Percentiles rank a stretch among this genome's conserved stretches.
Conservation (phyloP, 2,329 filamentous ascomycete species). For the Calonectria honghensis region DNA sequence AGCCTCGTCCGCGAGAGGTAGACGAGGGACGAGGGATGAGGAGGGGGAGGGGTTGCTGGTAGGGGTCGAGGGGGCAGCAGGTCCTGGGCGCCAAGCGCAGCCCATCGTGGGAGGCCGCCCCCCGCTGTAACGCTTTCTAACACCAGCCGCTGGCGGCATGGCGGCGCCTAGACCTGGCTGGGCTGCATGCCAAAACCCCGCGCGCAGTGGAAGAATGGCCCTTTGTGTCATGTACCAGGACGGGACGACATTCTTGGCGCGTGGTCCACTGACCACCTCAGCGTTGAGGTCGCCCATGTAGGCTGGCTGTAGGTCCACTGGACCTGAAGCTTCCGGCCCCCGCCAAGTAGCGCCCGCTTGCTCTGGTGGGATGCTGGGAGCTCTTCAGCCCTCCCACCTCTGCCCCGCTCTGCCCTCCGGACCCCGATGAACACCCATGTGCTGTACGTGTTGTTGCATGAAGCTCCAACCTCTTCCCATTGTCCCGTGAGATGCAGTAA, state of each 20-base stretch:
- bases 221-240: background rate
- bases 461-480: constrained; percentile 24
- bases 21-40: background rate
- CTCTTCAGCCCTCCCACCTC: constrained; percentile 9
- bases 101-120: constrained; percentile 34
- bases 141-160: constrained; percentile 3
- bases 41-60: constrained; percentile 35
- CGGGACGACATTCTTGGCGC: constrained; percentile 3
- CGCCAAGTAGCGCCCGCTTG: constrained; percentile 27
- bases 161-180: constrained; percentile 16
- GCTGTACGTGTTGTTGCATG: constrained; percentile 11
- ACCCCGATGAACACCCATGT: constrained; percentile 17
- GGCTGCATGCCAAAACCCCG: constrained; percentile 19
- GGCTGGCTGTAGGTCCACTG: constrained; percentile 13
- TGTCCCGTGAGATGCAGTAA: constrained; percentile 26
- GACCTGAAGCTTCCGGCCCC: constrained; percentile 13
- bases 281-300: background rate
- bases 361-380: constrained; percentile 10
- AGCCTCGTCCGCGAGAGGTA: background rate
- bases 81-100: constrained; percentile 16
- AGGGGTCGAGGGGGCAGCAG: constrained; percentile 7
- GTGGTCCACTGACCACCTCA: constrained; percentile 21
- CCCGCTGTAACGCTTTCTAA: constrained; percentile 5
- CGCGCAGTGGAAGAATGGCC: constrained; percentile 8
- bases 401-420: constrained; percentile 18